Conservation (phyloP, 2,329 filamentous ascomycete genomes). For the Sarocladiaceae sp. region DNA sequence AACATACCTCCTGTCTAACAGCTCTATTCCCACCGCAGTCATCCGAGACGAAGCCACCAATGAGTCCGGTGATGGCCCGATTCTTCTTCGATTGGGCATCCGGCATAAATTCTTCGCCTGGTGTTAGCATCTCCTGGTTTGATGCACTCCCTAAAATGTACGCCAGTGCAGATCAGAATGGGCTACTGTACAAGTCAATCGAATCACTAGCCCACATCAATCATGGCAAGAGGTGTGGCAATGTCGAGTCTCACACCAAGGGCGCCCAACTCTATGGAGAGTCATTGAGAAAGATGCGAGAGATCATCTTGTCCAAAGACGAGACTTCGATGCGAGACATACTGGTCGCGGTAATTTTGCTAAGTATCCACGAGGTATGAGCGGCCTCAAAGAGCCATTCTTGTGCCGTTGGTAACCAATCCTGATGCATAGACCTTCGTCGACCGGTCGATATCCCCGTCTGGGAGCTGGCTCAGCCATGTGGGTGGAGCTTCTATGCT, state of each 20-base stretch:
- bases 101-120: neutral
- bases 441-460: slow-evolving; percentile 1
- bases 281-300: neutral
- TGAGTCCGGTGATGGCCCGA: neutral
- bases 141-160: slow-evolving; percentile 8
- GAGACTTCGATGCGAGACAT: neutral
- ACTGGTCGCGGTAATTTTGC: neutral
- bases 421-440: neutral
- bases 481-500: neutral
- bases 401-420: neutral
- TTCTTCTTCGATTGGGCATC: neutral
- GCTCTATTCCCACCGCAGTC: neutral
- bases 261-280: neutral
- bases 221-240: slow-evolving; percentile 7
- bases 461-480: slow-evolving; percentile 4
- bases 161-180: neutral
- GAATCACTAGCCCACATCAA: slow-evolving; percentile 8
- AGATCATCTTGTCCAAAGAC: neutral
- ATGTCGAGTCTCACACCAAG: neutral
- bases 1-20: no score
- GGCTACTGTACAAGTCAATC: slow-evolving; percentile 7
- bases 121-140: slow-evolving; percentile 10
- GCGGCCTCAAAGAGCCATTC: no score
- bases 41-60: neutral
- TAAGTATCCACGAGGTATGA: neutral